Percentiles rank a stretch among this genome's conserved stretches.
These are phyloP conservation scores for Aspergillus avenaceus DNA, from an alignment of 495 filamentous ascomycete genomes.

Conservation along the genomic window DNA sequence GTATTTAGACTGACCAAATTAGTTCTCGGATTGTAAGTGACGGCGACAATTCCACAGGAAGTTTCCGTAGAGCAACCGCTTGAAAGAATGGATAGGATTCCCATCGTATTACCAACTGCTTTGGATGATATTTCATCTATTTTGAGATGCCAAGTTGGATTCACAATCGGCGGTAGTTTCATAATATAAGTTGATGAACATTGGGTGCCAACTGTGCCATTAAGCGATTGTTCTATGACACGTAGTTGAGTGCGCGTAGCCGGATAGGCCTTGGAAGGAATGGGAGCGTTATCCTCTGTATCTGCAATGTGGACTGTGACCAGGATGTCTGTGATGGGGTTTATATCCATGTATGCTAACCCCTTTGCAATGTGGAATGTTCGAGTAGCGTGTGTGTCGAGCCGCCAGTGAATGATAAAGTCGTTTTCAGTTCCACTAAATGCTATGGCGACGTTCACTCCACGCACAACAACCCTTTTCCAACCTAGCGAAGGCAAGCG, in stretches of 20 bases:
- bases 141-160: not conserved
- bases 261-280: not conserved
- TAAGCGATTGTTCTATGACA: conserved; percentile 10
- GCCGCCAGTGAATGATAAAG: conserved; percentile 23
- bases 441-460: conserved; percentile 17
- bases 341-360: conserved; percentile 10
- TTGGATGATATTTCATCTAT: not conserved
- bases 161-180: not conserved
- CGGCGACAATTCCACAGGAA: not conserved
- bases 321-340: conserved; percentile 1
- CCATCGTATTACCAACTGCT: conserved; percentile 7
- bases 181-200: not conserved
- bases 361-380: conserved; percentile 4
- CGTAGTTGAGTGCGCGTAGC: conserved; percentile 1
- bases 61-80: not conserved
- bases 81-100: conserved; percentile 4
- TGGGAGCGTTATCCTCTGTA: not conserved
- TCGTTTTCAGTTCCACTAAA: not conserved
- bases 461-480: conserved; percentile 9
- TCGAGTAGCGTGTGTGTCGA: conserved; percentile 14
- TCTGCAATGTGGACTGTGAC: conserved; percentile 11
- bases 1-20: conserved; percentile 9
- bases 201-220: not conserved
- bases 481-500: conserved; percentile 17
- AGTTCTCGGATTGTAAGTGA: conserved; percentile 8